Conservation (phyloP, 2,329 filamentous ascomycete species). For the Hansfordia pulvinata region DNA sequence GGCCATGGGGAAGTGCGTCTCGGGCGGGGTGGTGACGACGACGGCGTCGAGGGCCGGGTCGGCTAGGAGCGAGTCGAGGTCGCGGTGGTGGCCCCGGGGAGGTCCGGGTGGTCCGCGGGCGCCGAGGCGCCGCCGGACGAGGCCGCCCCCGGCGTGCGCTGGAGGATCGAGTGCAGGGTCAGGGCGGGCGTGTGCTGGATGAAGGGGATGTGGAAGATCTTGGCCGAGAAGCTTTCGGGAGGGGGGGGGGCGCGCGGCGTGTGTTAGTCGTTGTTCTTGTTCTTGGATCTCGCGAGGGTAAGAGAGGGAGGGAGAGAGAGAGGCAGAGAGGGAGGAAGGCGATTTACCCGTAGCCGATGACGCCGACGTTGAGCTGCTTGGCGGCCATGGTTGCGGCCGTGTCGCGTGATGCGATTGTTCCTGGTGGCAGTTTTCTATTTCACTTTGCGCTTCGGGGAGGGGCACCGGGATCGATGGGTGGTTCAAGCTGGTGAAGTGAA, state of each 20-base stretch:
- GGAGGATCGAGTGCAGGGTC: conserved; percentile 61
- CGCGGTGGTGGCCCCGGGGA: conserved; percentile 52
- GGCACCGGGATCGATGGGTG: too few relatives aligned
- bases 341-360: conserved; percentile 36
- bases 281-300: conserved; percentile 1
- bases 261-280: conserved; percentile 4
- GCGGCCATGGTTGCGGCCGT: too few relatives aligned
- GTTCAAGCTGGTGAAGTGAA: too few relatives aligned
- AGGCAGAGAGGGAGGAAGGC: not conserved
- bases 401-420: too few relatives aligned
- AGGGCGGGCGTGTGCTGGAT: conserved; percentile 50
- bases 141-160: conserved; percentile 55
- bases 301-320: not conserved
- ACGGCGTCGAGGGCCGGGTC: conserved; percentile 56
- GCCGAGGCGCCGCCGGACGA: conserved; percentile 54
- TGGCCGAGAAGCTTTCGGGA: conserved; percentile 43
- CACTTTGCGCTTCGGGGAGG: too few relatives aligned
- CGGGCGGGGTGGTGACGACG: conserved; percentile 57
- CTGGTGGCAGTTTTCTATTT: too few relatives aligned
- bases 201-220: conserved; percentile 76
- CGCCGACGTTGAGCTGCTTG: conserved; percentile 34
- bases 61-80: conserved; percentile 47
- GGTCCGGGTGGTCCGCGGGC: conserved; percentile 49
- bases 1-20: conserved; percentile 54
- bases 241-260: not conserved